Evolutionary conservation across 352 stramenopile species (phyloP).

Genomic region (Globisporangium paroecandrum): DNA sequence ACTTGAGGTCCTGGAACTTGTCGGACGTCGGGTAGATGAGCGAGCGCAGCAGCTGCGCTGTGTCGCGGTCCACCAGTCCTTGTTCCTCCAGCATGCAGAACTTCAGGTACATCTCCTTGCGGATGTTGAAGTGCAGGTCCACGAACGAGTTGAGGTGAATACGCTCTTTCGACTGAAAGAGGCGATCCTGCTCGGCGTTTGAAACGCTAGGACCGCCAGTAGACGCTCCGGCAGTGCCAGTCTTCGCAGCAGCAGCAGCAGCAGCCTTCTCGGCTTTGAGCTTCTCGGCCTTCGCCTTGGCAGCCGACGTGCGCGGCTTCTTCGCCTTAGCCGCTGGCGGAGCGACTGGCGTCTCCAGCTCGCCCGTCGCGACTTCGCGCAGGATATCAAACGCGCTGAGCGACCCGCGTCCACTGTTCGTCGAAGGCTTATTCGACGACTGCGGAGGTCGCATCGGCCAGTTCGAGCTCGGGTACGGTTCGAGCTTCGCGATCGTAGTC

Average conservation of each 20-base stretch:
- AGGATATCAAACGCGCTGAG: conserved; percentile 84
- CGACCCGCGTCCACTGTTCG: conserved; percentile 17
- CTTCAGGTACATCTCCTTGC: conserved; percentile 85
- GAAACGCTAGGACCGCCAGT: conserved; percentile 6
- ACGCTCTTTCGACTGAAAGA: conserved; percentile 37
- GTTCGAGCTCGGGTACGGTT: conserved; percentile 27
- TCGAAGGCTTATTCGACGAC: conserved; percentile 4
- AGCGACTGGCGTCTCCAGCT: conserved; percentile 33
- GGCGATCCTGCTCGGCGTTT: conserved; percentile 24
- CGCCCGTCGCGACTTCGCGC: conserved; percentile 64
- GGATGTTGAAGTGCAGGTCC: conserved; percentile 80
- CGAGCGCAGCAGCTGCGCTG: conserved; percentile 64
- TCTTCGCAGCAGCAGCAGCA: conserved; percentile 16
- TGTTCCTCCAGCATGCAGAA: conserved; percentile 81
- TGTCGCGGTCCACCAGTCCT: conserved; percentile 60
- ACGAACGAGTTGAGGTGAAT: conserved; percentile 79
- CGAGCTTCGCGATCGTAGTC: conserved; percentile 6
- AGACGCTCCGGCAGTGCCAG: conserved; percentile 17
- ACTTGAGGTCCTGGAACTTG: conserved; percentile 84
- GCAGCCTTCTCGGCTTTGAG: conserved; percentile 9
- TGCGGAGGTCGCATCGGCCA: conserved; percentile 18
- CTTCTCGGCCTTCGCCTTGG: conserved; percentile 12
- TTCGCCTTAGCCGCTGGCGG: conserved; percentile 26
- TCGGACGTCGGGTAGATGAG: conserved; percentile 84
- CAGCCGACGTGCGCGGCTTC: conserved; percentile 6